Evolutionary conservation across 73 alveolate species (phyloP), one percentile per base, ranked within the genome.

Genomic region (Tetrahymena borealis): DNA sequence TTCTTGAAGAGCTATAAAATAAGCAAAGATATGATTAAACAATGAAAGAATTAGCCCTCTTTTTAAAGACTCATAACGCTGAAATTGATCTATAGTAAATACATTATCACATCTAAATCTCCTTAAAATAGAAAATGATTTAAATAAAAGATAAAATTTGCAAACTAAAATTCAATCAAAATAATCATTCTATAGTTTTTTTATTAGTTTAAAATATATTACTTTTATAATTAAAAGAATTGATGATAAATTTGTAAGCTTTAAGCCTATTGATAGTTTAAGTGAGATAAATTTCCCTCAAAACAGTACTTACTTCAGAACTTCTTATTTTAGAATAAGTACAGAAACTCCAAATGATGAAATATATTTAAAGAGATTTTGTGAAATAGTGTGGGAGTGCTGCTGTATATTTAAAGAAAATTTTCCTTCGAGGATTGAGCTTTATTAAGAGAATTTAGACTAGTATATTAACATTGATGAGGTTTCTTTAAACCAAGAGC

Each of bases 321-420:
- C 85, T 18, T 24, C 85, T 20, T 60, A 60, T 60, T 60, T 60
- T 9, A 60, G 85, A 20, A 60, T 60, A 24, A 60, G 85, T 35
- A 60, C 28, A 15, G 85, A 60, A 20, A 60, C n/a, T 18, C 9
- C n/a, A 35, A 60, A 35, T 15, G 85, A 60, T 60, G 85, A 60
- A 24, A 60, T 60, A 24, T 60, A 60, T 60, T 60, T 60, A 60
- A 60, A 60, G 28, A 8, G 85, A 60, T 60, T 60, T 60, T 60
- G 85, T 32, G 95, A 93, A 85, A 3, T 93, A 37, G 92, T 93
- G 15, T 93, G 93, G 95, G 95, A 90, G 33, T 90, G 95, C 78
- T 36, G 90, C 3, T 93, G 93, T 37, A 79, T 93, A 24, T 13
- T 92, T 32, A 93, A 93, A 78, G 95, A 93, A 91, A 79, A 85